phyloP scores from a whole-genome alignment of 805 yeast species.

The Priceomyces melissophilus region DNA sequence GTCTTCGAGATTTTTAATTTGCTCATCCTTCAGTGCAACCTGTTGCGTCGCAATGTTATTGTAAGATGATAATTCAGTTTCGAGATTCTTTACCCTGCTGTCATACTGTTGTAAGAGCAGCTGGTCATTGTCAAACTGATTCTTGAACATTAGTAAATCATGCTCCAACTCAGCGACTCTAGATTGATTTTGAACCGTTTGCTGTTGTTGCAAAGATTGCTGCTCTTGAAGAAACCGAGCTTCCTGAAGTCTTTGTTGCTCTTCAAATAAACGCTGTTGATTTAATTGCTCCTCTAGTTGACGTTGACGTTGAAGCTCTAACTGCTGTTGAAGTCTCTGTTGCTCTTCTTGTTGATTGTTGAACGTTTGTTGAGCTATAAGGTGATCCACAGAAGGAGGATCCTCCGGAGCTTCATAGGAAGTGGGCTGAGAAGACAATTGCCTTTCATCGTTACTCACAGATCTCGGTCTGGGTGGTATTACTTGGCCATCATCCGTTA shows the following conservation, averaged over 20 bases:
- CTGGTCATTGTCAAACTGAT: conserved; percentile 85
- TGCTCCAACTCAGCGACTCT: conserved; percentile 78
- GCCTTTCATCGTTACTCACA: conserved; percentile 17
- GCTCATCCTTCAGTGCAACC: conserved; percentile 72
- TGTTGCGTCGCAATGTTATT: conserved; percentile 69
- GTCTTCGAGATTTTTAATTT: conserved; percentile 61
- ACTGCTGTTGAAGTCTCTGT: conserved; percentile 55
- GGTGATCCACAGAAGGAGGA: conserved; percentile 34
- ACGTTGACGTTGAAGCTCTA: conserved; percentile 58
- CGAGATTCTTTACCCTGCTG: conserved; percentile 75
- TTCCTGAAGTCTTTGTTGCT: conserved; percentile 68
- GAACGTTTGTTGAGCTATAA: conserved; percentile 52
- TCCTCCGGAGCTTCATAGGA: conserved; percentile 23
- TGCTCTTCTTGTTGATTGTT: conserved; percentile 59
- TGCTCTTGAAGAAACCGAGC: conserved; percentile 69
- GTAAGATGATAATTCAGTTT: conserved; percentile 61
- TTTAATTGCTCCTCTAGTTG: conserved; percentile 67
- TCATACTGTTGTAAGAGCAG: conserved; percentile 83
- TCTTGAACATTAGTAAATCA: conserved; percentile 68
- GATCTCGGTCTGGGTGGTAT: conserved; percentile 32
- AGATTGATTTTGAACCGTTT: conserved; percentile 72
- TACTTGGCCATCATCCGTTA: conserved; percentile 40
- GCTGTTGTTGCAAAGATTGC: conserved; percentile 61
- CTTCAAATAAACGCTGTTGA: conserved; percentile 70
- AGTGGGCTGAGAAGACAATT: conserved; percentile 48